A percentile compares a stretch with the other conserved stretches of the same genome.
These are phyloP conservation scores for Candida nitratophila DNA, from an alignment of 805 yeast species.

Conservation along the genomic window DNA sequence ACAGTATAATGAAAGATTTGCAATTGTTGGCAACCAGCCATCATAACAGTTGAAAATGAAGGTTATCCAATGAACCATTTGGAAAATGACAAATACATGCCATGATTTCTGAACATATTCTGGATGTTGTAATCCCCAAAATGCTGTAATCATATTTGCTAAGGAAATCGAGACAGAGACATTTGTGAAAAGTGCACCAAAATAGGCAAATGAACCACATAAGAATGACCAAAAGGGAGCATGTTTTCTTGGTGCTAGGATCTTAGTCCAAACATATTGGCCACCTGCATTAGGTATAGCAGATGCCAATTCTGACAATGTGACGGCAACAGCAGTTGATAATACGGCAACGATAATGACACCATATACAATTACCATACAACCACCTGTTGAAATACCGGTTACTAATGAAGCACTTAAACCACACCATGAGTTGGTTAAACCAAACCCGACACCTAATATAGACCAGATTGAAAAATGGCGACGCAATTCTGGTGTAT, in stretches of 20 bases:
- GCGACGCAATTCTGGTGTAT: conserved; percentile 18
- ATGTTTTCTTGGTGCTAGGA: conserved; percentile 40
- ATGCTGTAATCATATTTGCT: conserved; percentile 45
- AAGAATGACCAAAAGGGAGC: conserved; percentile 44
- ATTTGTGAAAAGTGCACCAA: conserved; percentile 54
- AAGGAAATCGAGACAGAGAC: conserved; percentile 53
- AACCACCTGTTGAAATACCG: conserved; percentile 54
- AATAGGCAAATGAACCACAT: conserved; percentile 60
- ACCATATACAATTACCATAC: conserved; percentile 50
- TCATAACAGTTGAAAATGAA: conserved; percentile 46
- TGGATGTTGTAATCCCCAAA: conserved; percentile 26
- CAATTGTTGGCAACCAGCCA: conserved; percentile 42
- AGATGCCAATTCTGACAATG: conserved; percentile 46
- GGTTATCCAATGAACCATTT: conserved; percentile 35
- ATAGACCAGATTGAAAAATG: conserved; percentile 39
- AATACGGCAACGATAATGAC: conserved; percentile 42
- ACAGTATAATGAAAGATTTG: conserved; percentile 41
- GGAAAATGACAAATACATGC: conserved; percentile 48
- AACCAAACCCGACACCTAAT: conserved; percentile 52
- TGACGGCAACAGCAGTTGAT: conserved; percentile 39
- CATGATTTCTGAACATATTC: conserved; percentile 36
- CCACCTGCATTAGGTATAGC: conserved; percentile 55
- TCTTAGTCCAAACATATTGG: conserved; percentile 52
- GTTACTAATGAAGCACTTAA: conserved; percentile 48
- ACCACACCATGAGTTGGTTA: conserved; percentile 58